A percentile compares a stretch with the other conserved stretches of the same genome.
Conservation (phyloP, 805 yeast genomes). For the Candida insectorum region DNA sequence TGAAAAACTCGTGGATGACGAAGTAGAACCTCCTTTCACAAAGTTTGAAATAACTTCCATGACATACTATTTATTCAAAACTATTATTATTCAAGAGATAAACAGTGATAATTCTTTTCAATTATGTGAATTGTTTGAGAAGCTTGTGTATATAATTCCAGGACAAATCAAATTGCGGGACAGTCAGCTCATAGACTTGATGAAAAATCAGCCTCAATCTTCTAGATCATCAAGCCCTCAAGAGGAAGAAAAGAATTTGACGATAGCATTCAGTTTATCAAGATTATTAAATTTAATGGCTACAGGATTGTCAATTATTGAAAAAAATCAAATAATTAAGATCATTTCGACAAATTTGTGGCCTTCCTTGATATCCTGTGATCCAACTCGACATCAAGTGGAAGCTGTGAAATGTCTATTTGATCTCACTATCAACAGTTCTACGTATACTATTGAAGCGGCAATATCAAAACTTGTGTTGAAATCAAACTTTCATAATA, state of each 20-base stretch:
- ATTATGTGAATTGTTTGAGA: constrained; percentile 19
- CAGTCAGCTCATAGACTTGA: constrained; percentile 9
- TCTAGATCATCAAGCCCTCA: constrained; percentile 4
- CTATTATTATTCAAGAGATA: constrained; percentile 16
- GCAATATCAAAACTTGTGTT: constrained; percentile 59
- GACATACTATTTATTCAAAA: constrained; percentile 16
- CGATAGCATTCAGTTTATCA: constrained; percentile 42
- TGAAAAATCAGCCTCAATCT: constrained; percentile 14
- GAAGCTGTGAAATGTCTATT: constrained; percentile 68
- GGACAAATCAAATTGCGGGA: constrained; percentile 6
- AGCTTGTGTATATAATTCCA: constrained; percentile 20
- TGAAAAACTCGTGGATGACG: no score
- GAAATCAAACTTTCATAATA: constrained; percentile 25
- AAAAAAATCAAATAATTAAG: constrained; percentile 22
- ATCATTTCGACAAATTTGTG: constrained; percentile 48
- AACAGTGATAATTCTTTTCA: constrained; percentile 13
- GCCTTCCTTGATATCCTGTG: constrained; percentile 46
- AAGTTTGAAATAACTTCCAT: constrained; percentile 14
- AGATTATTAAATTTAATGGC: constrained; percentile 36
- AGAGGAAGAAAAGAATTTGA: constrained; percentile 11
- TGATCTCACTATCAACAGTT: constrained; percentile 52
- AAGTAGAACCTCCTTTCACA: constrained; percentile 13
- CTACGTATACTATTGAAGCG: constrained; percentile 64
- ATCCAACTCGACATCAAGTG: constrained; percentile 57
- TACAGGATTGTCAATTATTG: constrained; percentile 22